A percentile compares a stretch with the other conserved stretches of the same genome.
phyloP scores from a whole-genome alignment of 768 basidiomycete species.

The Serendipita sp. region DNA sequence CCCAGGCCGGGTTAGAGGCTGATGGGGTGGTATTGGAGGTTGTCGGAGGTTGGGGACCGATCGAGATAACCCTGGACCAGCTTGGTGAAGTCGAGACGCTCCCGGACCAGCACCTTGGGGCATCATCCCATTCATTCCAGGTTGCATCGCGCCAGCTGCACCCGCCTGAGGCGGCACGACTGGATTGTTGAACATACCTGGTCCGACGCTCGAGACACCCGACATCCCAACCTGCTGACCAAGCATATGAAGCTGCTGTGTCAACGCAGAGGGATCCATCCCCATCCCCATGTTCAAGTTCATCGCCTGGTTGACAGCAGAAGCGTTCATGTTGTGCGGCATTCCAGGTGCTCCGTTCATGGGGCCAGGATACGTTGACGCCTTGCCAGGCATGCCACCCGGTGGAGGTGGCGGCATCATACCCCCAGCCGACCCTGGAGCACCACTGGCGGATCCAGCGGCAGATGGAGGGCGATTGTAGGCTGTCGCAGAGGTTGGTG shows the following conservation, averaged over 20 bases:
- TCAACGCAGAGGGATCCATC: constrained; percentile 17
- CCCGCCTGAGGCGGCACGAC: background rate
- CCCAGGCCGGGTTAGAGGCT: background rate
- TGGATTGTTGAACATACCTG: background rate
- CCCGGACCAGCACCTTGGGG: background rate
- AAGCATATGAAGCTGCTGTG: constrained; percentile 14
- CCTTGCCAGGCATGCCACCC: background rate
- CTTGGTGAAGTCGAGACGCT: background rate
- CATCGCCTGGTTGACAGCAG: background rate
- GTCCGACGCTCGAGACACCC: constrained; percentile 7
- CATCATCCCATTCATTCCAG: background rate
- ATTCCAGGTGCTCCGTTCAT: background rate
- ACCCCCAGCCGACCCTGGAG: background rate
- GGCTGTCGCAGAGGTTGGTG: background rate
- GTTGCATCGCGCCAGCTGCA: background rate
- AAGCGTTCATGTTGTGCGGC: background rate
- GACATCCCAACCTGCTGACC: constrained; percentile 12
- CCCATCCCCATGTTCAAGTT: constrained; percentile 8
- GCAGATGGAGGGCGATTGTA: background rate
- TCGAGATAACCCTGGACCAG: background rate
- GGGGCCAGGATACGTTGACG: background rate
- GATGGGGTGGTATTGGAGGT: background rate
- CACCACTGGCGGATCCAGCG: background rate
- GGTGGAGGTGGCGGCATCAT: background rate
- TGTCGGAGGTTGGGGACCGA: background rate